Evolutionary conservation across 208 protist genomes (phyloP).

Genomic region (Wallacemonas sp.): DNA sequence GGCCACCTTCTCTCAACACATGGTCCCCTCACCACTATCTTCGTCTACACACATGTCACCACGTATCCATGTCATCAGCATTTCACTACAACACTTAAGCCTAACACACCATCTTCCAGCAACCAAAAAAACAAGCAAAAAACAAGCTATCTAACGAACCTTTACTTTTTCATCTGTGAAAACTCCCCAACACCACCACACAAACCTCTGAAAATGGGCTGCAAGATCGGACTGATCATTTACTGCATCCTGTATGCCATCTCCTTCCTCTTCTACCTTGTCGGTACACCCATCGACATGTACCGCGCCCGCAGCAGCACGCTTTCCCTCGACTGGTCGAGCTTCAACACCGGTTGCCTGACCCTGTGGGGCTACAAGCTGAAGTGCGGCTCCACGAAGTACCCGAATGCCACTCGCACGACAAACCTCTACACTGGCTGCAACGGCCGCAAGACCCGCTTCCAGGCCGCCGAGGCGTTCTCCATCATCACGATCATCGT

Average conservation of each 20-base stretch:
- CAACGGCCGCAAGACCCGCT: constrained; percentile 28
- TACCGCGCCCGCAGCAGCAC: constrained; percentile 29
- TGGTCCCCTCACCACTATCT: no score
- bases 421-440: constrained; percentile 24
- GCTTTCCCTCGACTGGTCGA: not conserved
- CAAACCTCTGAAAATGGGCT: not conserved
- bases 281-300: constrained; percentile 50
- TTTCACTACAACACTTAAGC: not conserved
- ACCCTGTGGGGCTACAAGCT: constrained; percentile 20
- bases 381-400: constrained; percentile 11
- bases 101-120: not conserved
- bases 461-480: constrained; percentile 44
- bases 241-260: constrained; percentile 35
- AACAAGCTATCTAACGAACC: no score
- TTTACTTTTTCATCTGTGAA: no score
- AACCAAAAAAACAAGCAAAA: not conserved
- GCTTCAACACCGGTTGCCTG: constrained; percentile 12
- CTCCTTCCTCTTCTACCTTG: constrained; percentile 42
- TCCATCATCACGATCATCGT: constrained; percentile 37
- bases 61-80: no score
- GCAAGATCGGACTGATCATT: constrained; percentile 4
- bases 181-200: no score
- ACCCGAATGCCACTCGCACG: constrained; percentile 2
- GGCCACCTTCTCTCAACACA: no score
- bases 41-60: no score